These are phyloP conservation scores for Yarrowia keelungensis DNA, from an alignment of 805 yeast genomes.

Conservation along the genomic window DNA sequence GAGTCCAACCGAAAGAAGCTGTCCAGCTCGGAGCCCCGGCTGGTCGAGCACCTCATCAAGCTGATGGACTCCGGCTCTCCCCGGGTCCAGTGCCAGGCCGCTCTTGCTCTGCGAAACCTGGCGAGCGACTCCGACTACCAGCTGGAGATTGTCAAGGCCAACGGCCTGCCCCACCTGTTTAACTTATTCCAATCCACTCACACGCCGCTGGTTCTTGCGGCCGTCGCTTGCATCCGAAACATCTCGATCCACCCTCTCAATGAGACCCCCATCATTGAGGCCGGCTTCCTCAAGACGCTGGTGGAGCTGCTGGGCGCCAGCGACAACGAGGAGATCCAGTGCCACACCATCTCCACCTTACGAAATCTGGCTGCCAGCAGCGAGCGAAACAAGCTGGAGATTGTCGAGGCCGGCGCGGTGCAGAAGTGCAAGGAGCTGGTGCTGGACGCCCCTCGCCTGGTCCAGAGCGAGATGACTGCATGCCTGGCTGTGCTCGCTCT, in stretches of 20 bases:
- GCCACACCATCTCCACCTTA: conserved; percentile 96
- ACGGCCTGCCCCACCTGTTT: conserved; percentile 94
- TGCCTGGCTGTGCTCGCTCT: conserved; percentile 96
- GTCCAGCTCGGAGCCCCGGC: conserved; percentile 89
- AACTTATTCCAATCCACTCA: conserved; percentile 86
- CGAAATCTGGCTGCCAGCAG: conserved; percentile 95
- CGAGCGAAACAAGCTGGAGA: conserved; percentile 88
- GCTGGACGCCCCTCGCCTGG: conserved; percentile 83
- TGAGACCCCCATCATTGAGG: conserved; percentile 94
- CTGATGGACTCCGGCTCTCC: conserved; percentile 94
- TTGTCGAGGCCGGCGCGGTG: conserved; percentile 94
- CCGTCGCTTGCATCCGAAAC: conserved; percentile 97
- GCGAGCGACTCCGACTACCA: conserved; percentile 97
- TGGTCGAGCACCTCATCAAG: conserved; percentile 84
- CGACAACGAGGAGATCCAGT: conserved; percentile 94
- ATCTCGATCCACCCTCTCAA: conserved; percentile 95
- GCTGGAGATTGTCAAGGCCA: conserved; percentile 92
- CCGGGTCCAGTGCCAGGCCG: conserved; percentile 98
- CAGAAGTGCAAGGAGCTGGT: conserved; percentile 90
- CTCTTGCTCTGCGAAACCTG: conserved; percentile 90
- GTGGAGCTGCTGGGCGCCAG: conserved; percentile 76
- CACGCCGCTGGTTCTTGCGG: conserved; percentile 91
- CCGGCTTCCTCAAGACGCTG: conserved; percentile 92
- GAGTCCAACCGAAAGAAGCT: conserved; percentile 86
- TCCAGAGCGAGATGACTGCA: conserved; percentile 95